Evolutionary conservation across 1,139 yeast species (phyloP), one percentile per base, ranked within the genome.

Genomic region (Candida anutae): DNA sequence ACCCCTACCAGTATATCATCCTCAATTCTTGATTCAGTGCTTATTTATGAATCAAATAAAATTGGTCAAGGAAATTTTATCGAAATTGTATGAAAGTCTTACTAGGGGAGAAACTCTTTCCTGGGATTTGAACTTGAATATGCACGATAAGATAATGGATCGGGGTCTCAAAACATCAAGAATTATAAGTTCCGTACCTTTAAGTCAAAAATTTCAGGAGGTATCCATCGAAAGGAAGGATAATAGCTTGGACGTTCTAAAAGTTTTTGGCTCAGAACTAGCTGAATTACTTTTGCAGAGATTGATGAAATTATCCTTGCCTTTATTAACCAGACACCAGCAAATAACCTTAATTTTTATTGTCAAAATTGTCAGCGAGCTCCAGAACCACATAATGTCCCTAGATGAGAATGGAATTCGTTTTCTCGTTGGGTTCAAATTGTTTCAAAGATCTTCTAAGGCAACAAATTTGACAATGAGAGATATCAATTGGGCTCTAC

Each of bases 1-100:
- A 16, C 93, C 94, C 0, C 53, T 90, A 20, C 96, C 97, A 0
- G 58, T 87, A 1, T 90, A 83, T 44, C 97, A 90, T 46, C 98
- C 98, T 0, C 95, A 87, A 50, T 69, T 85, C 34, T 56, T 90
- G 23, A 79, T 87, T 28, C 96, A 88, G 48, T 62, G 80, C 4
- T 52, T 88, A 12, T 78, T 80, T 43, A 71, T 75, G 42, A 79
- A 77, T 20, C 77, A 80, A 40, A 40, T 69, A 8, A 55, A 58
- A 4, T 47, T 77, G 4, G 93, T 77, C 1, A 68, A 75, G 36
- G 68, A 62, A 22, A 64, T 88, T 1, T 45, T 88, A 15, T 56
- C 71, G 4, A 55, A 62, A 12, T 55, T 88, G 24, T 72, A 74
- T 33, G 51, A 68, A 13, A 57, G 53, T 15, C 48, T 78, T 22